Evolutionary conservation across 140 eudicot species (phyloP), one percentile per base, ranked within the genome.

Genomic region (Flaveria floridana): DNA sequence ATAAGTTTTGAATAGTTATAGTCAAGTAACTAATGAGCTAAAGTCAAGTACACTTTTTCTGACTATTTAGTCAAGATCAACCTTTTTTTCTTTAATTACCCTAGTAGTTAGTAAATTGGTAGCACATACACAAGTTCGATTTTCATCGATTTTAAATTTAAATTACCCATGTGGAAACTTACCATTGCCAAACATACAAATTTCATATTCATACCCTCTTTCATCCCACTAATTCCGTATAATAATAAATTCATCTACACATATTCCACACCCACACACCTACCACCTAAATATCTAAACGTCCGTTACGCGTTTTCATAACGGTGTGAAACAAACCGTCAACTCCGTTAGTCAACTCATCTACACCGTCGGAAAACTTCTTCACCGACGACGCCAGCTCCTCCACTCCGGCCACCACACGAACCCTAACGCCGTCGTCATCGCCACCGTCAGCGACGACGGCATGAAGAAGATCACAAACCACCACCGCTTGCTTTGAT

Each of bases 331-430:
- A 83, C 65, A 83, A 16, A 6, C 65, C 77, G 79, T 80, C 67
- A 52, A 80, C 84, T 50, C 80, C 84, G 82, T 72, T 73, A 76
- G 75, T 65, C 76, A 83, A 67, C 78, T 70, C 23, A 65, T 83
- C 87, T 46, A 80, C 0, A 6, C 77, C 84, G 18, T 80, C 79
- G 0, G 84, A 72, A 19, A 71, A 76, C 68, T 18, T 61, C 15
- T 48, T 71, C 76, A 61, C 44, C 25, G 81, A 76, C 61, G 47
- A 46, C 10, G 73, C 70, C 37, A 76, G 34, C 52, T 61, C 79
- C 15, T 80, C 80, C 2, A 76, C 82, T 52, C 74, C 80, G 56
- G 42, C 75, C 55, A 46, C 80, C 68, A 80, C 62, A 42, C 12
- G 15, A 42, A 41, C 80, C 73, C 15, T 80, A 19, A 2, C 56